A percentile compares a stretch with the other conserved stretches of the same genome.
phyloP scores from a whole-genome alignment of 1,284 basidiomycete genomes.

The Microstroma glucosiphilum region DNA sequence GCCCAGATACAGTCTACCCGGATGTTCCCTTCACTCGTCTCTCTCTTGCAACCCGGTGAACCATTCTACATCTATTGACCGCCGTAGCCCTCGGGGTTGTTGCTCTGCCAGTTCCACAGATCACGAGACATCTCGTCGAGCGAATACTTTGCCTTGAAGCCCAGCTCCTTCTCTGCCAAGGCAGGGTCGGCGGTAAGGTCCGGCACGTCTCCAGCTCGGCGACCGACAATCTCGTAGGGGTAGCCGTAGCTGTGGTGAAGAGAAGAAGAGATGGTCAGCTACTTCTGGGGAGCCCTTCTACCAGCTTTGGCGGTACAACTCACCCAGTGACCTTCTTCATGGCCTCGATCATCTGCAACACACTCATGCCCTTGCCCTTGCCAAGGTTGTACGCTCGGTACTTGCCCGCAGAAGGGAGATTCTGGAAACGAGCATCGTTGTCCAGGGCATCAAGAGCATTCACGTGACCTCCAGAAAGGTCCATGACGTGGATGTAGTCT shows the following conservation, averaged over 20 bases:
- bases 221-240: conserved; percentile 67
- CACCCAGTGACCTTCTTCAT: conserved; percentile 82
- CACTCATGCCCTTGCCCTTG: conserved; percentile 83
- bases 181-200: conserved; percentile 90
- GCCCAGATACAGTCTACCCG: too few relatives aligned
- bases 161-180: conserved; percentile 86
- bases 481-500: conserved; percentile 95
- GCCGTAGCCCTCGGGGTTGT: conserved; percentile 1
- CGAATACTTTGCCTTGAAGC: conserved; percentile 69
- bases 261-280: not conserved
- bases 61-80: not conserved
- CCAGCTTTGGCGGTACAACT: not conserved
- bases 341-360: conserved; percentile 87
- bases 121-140: conserved; percentile 45
- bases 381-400: conserved; percentile 96
- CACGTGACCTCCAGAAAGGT: conserved; percentile 87
- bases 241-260: conserved; percentile 70
- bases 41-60: too few relatives aligned
- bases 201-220: conserved; percentile 86
- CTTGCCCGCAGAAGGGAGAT: conserved; percentile 52
- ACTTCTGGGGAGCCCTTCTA: not conserved
- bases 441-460: conserved; percentile 80
- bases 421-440: conserved; percentile 52
- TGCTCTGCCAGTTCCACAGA: conserved; percentile 50
- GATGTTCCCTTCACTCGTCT: too few relatives aligned